Percentiles rank a stretch among this genome's conserved stretches.
Evolutionary conservation across 2,329 filamentous ascomycete species (phyloP).

Genomic region (Huntiella bhutanensis): DNA sequence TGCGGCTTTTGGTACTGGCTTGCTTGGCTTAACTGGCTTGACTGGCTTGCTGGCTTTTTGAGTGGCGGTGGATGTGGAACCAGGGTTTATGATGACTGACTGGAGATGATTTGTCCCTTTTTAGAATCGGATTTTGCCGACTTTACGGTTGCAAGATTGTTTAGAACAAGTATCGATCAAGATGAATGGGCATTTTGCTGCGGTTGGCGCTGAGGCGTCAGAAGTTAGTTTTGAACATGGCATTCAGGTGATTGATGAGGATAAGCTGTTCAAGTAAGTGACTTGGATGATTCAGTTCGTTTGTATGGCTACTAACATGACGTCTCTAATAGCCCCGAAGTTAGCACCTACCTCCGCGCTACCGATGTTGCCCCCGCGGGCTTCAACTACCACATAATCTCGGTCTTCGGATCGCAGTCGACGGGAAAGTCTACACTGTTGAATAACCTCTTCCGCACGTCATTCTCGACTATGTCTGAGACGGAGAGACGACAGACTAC

Average conservation of each 20-base stretch:
- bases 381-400: conserved; percentile 99
- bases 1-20: too few species aligned
- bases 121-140: too few species aligned
- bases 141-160: too few species aligned
- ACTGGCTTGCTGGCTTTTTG: too few species aligned
- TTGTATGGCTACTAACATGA: background rate
- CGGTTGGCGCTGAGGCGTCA: conserved; percentile 45
- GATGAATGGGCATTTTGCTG: conserved; percentile 69
- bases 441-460: conserved; percentile 86
- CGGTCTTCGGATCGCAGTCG: conserved; percentile 95
- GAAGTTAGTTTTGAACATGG: conserved; percentile 69
- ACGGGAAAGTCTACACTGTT: conserved; percentile 95
- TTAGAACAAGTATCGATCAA: background rate
- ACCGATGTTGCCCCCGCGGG: conserved; percentile 71
- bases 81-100: too few species aligned
- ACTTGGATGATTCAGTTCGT: background rate
- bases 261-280: conserved; percentile 82
- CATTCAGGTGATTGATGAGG: conserved; percentile 80
- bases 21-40: too few species aligned
- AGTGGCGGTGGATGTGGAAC: too few species aligned
- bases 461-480: conserved; percentile 97
- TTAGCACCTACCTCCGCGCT: conserved; percentile 64
- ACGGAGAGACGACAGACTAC: conserved; percentile 86
- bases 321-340: conserved; percentile 37
- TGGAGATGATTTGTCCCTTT: too few species aligned